A percentile compares a stretch with the other conserved stretches of the same genome.
phyloP scores from a whole-genome alignment of 139 green algal species.

The Prasinococcaceae sp. region DNA sequence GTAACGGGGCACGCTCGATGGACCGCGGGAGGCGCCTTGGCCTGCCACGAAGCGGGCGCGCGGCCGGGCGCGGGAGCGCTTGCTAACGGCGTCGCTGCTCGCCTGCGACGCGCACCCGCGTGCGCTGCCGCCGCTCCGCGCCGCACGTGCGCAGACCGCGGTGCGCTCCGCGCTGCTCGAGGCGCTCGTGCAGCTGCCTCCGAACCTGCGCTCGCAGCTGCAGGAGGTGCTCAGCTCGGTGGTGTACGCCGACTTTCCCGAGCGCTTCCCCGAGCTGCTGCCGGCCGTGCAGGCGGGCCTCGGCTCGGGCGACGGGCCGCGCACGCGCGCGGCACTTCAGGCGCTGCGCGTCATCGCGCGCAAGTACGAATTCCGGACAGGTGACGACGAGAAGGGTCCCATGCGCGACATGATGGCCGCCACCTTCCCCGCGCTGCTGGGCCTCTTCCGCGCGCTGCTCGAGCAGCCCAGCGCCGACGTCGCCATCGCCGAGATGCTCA shows the following conservation, averaged over 20 bases:
- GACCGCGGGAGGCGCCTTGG: too few relatives aligned
- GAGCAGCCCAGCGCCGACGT: constrained; percentile 10
- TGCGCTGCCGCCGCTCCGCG: too few relatives aligned
- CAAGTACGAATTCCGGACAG: constrained; percentile 93
- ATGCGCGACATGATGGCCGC: constrained; percentile 34
- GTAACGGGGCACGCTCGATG: too few relatives aligned
- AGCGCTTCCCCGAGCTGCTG: constrained; percentile 68
- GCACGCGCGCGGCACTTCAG: constrained; percentile 59
- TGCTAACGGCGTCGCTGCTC: too few relatives aligned
- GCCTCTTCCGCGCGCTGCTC: constrained; percentile 46
- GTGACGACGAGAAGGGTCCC: constrained; percentile 40
- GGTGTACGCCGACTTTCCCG: constrained; percentile 69
- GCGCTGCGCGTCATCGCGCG: constrained; percentile 67
- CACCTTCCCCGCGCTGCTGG: constrained; percentile 64
- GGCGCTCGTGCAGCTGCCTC: constrained; percentile 37
- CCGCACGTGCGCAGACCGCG: too few relatives aligned
- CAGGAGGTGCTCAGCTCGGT: constrained; percentile 66
- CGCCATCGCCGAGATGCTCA: constrained; percentile 47
- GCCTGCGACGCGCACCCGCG: too few relatives aligned
- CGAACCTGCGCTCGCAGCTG: constrained; percentile 50
- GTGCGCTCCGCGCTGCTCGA: constrained; percentile 62
- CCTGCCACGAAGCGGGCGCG: too few relatives aligned
- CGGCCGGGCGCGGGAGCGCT: too few relatives aligned
- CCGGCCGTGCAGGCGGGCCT: constrained; percentile 31
- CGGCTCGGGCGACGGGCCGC: constrained; percentile 42